A percentile compares a stretch with the other conserved stretches of the same genome.
These are phyloP conservation scores for Leccinum longicurvipes DNA, from an alignment of 768 basidiomycete species.

Conservation along the genomic window DNA sequence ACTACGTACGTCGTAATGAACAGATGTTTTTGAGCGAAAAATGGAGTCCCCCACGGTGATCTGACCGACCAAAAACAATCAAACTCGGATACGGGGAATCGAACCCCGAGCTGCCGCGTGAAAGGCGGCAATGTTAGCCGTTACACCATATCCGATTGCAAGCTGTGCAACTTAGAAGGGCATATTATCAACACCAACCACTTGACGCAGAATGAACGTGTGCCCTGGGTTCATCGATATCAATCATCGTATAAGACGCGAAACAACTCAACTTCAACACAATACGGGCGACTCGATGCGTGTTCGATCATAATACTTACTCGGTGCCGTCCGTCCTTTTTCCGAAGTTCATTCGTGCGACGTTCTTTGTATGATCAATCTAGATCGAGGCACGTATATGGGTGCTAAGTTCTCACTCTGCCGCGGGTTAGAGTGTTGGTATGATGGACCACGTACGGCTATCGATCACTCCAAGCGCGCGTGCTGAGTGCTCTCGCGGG, in stretches of 20 bases:
- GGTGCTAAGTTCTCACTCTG: not conserved
- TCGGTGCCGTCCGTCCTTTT: not conserved
- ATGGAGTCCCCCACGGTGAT: too few relatives aligned
- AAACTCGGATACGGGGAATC: constrained; percentile 32
- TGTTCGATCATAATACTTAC: not conserved
- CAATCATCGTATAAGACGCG: not conserved
- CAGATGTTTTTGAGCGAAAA: too few relatives aligned
- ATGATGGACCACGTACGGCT: too few relatives aligned
- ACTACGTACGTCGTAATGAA: too few relatives aligned
- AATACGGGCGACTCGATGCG: not conserved
- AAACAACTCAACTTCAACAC: not conserved
- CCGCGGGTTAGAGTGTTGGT: too few relatives aligned
- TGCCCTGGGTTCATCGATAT: not conserved
- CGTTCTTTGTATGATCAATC: not conserved
- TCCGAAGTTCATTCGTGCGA: not conserved
- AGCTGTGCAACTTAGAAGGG: not conserved
- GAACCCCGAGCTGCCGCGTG: constrained; percentile 45
- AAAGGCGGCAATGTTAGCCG: constrained; percentile 67
- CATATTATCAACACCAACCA: not conserved
- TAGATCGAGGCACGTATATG: not conserved
- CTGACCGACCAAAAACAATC: too few relatives aligned
- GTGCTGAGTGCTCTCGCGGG: not conserved
- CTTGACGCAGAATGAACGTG: too few relatives aligned
- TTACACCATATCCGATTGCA: constrained; percentile 57
- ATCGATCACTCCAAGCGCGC: not conserved